phyloP scores from a whole-genome alignment of 179 eudicot species.

The Silene coronaria region DNA sequence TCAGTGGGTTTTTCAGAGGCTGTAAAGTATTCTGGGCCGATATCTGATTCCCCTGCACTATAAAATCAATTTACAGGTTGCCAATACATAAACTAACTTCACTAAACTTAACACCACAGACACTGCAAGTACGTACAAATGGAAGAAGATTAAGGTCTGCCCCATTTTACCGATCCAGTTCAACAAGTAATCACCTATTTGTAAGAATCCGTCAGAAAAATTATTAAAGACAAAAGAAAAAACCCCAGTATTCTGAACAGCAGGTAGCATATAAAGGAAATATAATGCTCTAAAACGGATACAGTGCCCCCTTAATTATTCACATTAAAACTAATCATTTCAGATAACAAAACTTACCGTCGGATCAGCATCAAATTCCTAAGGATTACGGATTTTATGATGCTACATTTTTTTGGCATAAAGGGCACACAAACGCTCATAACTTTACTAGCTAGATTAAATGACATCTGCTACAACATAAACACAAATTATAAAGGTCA shows the following conservation, averaged over 20 bases:
- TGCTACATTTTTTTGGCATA: not conserved
- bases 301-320: too few species aligned
- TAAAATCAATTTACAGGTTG: constrained; percentile 18
- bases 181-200: too few species aligned
- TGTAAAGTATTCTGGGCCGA: constrained; percentile 31
- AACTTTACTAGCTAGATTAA: not conserved
- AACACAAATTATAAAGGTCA: not conserved
- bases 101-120: not conserved
- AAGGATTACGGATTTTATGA: not conserved
- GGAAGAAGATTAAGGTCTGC: not conserved
- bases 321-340: not conserved
- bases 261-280: not conserved
- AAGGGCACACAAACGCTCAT: not conserved
- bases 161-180: too few species aligned
- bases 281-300: not conserved
- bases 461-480: not conserved
- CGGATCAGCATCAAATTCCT: not conserved
- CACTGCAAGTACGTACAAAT: not conserved
- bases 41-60: constrained; percentile 66
- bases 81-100: constrained; percentile 4
- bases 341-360: not conserved
- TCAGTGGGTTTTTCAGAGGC: constrained; percentile 57
- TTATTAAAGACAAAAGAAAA: not conserved
- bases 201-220: not conserved
- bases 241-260: not conserved